Evolutionary conservation across 768 basidiomycete species (phyloP).

Genomic region (Boletus patriciae): DNA sequence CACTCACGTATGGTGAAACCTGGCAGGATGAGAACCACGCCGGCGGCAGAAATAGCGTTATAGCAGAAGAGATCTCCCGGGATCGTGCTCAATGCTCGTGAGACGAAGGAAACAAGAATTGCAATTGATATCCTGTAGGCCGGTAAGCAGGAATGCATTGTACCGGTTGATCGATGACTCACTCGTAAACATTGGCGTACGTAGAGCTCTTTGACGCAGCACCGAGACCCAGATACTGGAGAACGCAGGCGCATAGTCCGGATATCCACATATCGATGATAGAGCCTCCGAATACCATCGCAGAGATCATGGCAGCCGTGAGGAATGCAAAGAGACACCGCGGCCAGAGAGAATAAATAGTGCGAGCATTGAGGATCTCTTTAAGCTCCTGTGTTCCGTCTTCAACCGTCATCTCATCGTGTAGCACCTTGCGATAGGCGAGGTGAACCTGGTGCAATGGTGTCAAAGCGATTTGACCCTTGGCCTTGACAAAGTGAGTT

Average conservation of each 20-base stretch:
- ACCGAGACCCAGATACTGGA: conserved; percentile 80
- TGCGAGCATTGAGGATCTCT: conserved; percentile 57
- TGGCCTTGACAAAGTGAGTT: conserved; percentile 84
- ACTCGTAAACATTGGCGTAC: conserved; percentile 97
- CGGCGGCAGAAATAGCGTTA: conserved; percentile 84
- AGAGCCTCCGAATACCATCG: conserved; percentile 78
- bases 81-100: conserved; percentile 75
- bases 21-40: conserved; percentile 87
- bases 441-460: conserved; percentile 79
- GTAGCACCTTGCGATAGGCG: conserved; percentile 83
- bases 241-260: conserved; percentile 61
- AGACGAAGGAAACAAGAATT: conserved; percentile 80
- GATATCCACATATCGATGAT: conserved; percentile 83
- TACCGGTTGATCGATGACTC: conserved; percentile 33
- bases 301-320: conserved; percentile 79
- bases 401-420: conserved; percentile 73
- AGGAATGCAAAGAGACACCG: conserved; percentile 76
- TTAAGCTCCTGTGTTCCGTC: conserved; percentile 71
- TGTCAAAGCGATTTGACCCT: conserved; percentile 77
- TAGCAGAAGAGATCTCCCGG: conserved; percentile 81
- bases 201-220: conserved; percentile 83
- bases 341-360: conserved; percentile 64
- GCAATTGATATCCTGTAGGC: conserved; percentile 71
- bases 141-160: not conserved
- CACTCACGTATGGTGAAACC: conserved; percentile 78